Conservation (phyloP, 257 asterid genomes). For the Gentiana dahurica region DNA sequence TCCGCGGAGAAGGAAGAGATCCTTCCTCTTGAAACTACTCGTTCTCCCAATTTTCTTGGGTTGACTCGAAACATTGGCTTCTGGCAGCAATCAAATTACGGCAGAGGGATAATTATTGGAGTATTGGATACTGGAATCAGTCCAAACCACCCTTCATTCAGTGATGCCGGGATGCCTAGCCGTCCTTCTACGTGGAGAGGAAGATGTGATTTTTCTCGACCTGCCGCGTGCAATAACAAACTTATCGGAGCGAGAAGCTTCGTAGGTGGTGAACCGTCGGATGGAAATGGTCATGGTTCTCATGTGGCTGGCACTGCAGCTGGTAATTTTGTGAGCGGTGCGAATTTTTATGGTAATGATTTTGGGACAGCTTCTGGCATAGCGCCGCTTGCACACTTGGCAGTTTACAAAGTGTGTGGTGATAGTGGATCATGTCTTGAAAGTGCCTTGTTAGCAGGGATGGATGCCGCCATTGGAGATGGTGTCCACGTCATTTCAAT, state of each 20-base stretch:
- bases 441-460: constrained; percentile 9
- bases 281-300: constrained; percentile 11
- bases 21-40: constrained; percentile 6
- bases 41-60: constrained; percentile 8
- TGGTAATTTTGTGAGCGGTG: constrained; percentile 10
- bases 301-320: constrained; percentile 13
- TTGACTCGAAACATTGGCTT: constrained; percentile 7
- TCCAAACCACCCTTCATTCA: constrained; percentile 13
- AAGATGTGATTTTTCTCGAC: neutral
- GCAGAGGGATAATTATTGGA: constrained; percentile 5
- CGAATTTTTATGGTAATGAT: constrained; percentile 14
- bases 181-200: constrained; percentile 16
- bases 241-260: constrained; percentile 10
- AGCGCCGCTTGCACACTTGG: constrained; percentile 16
- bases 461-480: constrained; percentile 8
- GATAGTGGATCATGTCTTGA: neutral
- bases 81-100: constrained; percentile 7
- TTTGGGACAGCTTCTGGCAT: constrained; percentile 9
- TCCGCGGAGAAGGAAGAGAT: constrained; percentile 4
- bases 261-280: neutral
- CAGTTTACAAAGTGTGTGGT: constrained; percentile 9
- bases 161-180: constrained; percentile 6
- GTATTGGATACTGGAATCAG: constrained; percentile 9
- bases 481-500: constrained; percentile 10
- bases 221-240: constrained; percentile 9